These are phyloP conservation scores for Chrysoporthe puriensis DNA, from an alignment of 2,329 filamentous ascomycete species.

Conservation along the genomic window DNA sequence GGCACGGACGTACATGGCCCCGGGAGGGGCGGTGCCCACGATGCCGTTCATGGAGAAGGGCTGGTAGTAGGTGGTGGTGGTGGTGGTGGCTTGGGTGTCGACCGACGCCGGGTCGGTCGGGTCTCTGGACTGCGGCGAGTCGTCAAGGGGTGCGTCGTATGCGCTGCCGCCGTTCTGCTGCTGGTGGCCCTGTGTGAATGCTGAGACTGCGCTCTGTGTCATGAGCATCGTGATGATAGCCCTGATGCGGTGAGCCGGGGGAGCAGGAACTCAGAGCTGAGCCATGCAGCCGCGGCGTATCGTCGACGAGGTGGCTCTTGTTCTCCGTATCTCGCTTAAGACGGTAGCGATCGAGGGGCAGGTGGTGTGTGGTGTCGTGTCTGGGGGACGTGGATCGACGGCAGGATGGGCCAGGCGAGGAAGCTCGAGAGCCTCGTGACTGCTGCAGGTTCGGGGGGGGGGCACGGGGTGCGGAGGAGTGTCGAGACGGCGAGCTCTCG, in stretches of 20 bases:
- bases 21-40: conserved; percentile 60
- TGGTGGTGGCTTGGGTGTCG: conserved; percentile 24
- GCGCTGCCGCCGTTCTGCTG: conserved; percentile 33
- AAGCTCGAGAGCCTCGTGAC: not conserved
- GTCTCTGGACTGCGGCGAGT: conserved; percentile 28
- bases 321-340: not conserved
- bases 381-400: not conserved
- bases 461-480: not conserved
- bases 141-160: conserved; percentile 23
- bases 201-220: conserved; percentile 52
- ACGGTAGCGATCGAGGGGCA: conserved; percentile 8
- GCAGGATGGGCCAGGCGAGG: not conserved
- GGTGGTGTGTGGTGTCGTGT: conserved; percentile 9
- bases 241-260: conserved; percentile 8
- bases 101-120: conserved; percentile 27
- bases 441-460: conserved; percentile 6
- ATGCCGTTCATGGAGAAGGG: conserved; percentile 61
- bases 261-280: not conserved
- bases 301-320: not conserved
- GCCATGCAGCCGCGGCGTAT: conserved; percentile 24
- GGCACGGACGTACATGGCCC: conserved; percentile 88
- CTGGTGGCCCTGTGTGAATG: conserved; percentile 49
- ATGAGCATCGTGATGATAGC: conserved; percentile 55
- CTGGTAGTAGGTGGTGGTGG: conserved; percentile 33
- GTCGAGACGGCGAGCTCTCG: not conserved